phyloP scores from a whole-genome alignment of 225 moss, liverwort and hornwort species.

The Polytrichum commune region DNA sequence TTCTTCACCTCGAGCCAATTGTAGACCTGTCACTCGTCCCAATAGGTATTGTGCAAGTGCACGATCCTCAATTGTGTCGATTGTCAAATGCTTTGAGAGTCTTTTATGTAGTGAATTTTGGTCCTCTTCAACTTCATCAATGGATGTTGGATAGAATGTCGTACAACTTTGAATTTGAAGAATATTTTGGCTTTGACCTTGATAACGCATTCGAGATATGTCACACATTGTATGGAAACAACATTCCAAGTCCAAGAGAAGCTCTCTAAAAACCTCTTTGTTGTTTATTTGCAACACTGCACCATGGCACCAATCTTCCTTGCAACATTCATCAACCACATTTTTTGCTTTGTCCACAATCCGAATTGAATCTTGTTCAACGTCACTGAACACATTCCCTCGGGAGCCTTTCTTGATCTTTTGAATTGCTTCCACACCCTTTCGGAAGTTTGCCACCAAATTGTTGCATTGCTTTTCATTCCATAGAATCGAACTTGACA shows the following conservation, averaged over 20 bases:
- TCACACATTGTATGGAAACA: conserved; percentile 1
- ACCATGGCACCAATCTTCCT: background rate
- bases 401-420: background rate
- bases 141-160: background rate
- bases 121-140: conserved; percentile 2
- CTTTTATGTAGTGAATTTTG: background rate
- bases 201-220: background rate
- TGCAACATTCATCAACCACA: conserved; percentile 9
- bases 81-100: background rate
- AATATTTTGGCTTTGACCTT: background rate
- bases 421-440: background rate
- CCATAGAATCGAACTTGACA: background rate
- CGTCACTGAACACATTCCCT: background rate
- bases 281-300: background rate
- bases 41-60: conserved; percentile 3
- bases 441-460: background rate
- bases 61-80: no score
- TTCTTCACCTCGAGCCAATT: background rate
- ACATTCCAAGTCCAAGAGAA: conserved; percentile 6
- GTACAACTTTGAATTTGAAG: background rate
- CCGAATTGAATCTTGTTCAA: background rate
- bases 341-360: background rate
- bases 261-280: conserved; percentile 6
- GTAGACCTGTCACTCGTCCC: background rate
- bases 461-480: background rate